phyloP scores from a whole-genome alignment of 1,284 basidiomycete species.

The Austroboletus niveus region DNA sequence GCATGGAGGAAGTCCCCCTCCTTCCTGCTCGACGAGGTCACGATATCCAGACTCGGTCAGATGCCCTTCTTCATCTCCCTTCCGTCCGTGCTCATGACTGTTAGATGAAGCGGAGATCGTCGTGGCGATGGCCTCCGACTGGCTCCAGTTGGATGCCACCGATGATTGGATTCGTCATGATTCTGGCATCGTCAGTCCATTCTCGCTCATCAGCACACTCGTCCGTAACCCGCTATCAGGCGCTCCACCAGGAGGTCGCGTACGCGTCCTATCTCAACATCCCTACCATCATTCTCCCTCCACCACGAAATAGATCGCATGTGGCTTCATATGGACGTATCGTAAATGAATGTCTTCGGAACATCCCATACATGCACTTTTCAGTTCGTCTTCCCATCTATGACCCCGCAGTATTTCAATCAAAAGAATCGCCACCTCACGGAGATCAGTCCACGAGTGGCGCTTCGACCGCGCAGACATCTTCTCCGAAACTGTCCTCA shows the following conservation, averaged over 20 bases:
- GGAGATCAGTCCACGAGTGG: constrained; percentile 21
- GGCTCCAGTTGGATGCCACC: constrained; percentile 91
- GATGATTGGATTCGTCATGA: constrained; percentile 97
- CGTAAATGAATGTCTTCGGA: constrained; percentile 75
- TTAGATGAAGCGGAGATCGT: constrained; percentile 83
- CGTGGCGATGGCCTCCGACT: constrained; percentile 82
- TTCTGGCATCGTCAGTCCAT: constrained; percentile 79
- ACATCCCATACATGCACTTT: constrained; percentile 69
- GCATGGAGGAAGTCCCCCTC: constrained; percentile 82
- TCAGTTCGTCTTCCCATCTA: constrained; percentile 85
- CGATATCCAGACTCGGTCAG: constrained; percentile 80
- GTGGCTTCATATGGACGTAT: constrained; percentile 92
- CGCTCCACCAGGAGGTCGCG: constrained; percentile 89
- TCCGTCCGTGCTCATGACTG: constrained; percentile 19
- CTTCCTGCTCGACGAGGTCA: constrained; percentile 85
- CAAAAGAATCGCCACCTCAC: constrained; percentile 30
- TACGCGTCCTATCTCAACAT: constrained; percentile 94
- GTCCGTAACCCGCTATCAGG: constrained; percentile 46
- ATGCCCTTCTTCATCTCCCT: constrained; percentile 2
- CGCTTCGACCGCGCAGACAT: constrained; percentile 23
- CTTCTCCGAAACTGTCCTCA: constrained; percentile 39
- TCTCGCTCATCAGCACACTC: constrained; percentile 16
- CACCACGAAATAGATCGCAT: constrained; percentile 81
- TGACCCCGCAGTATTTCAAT: constrained; percentile 60
- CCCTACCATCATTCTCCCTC: constrained; percentile 83